Percentiles rank a stretch among this genome's conserved stretches.
Conservation (phyloP, 2,329 filamentous ascomycete genomes). For the Rhynchosporium secalis region DNA sequence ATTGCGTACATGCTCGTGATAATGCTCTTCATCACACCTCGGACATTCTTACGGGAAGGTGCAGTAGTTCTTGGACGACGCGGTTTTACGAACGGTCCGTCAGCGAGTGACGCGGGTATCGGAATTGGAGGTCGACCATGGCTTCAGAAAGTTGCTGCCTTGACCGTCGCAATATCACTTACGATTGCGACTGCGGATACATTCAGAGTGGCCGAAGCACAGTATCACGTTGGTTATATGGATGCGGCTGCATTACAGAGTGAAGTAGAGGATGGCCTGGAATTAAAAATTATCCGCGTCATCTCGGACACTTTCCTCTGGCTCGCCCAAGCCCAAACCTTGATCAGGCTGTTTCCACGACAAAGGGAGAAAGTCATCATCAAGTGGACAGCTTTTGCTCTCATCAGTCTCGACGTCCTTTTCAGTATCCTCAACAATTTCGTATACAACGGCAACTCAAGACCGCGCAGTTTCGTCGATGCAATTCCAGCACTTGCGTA, state of each 20-base stretch:
- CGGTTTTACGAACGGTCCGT: slow-evolving; percentile 82
- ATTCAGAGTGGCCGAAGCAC: slow-evolving; percentile 77
- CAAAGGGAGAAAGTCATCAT: slow-evolving; percentile 98
- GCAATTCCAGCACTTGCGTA: slow-evolving; percentile 81
- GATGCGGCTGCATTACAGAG: slow-evolving; percentile 75
- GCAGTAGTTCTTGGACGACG: slow-evolving; percentile 77
- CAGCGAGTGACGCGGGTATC: slow-evolving; percentile 65
- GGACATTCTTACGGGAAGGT: slow-evolving; percentile 86
- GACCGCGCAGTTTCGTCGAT: slow-evolving; percentile 77
- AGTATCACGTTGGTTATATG: slow-evolving; percentile 78
- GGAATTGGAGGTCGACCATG: slow-evolving; percentile 90
- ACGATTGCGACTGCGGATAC: slow-evolving; percentile 93
- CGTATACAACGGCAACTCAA: slow-evolving; percentile 55
- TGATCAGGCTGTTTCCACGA: slow-evolving; percentile 92
- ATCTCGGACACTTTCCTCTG: slow-evolving; percentile 96
- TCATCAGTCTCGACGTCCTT: slow-evolving; percentile 86
- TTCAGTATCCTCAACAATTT: slow-evolving; percentile 95
- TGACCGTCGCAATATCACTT: slow-evolving; percentile 78
- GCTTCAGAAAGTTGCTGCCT: slow-evolving; percentile 80
- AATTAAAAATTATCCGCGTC: slow-evolving; percentile 86
- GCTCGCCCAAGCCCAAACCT: slow-evolving; percentile 94
- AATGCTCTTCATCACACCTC: slow-evolving; percentile 87
- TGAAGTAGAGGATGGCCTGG: slow-evolving; percentile 77
- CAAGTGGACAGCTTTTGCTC: slow-evolving; percentile 95
- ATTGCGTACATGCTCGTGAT: slow-evolving; percentile 87